Percentiles rank a stretch among this genome's conserved stretches.
These are phyloP conservation scores for Zymoseptoria ardabiliae DNA, from an alignment of 2,329 filamentous ascomycete species.

Conservation along the genomic window DNA sequence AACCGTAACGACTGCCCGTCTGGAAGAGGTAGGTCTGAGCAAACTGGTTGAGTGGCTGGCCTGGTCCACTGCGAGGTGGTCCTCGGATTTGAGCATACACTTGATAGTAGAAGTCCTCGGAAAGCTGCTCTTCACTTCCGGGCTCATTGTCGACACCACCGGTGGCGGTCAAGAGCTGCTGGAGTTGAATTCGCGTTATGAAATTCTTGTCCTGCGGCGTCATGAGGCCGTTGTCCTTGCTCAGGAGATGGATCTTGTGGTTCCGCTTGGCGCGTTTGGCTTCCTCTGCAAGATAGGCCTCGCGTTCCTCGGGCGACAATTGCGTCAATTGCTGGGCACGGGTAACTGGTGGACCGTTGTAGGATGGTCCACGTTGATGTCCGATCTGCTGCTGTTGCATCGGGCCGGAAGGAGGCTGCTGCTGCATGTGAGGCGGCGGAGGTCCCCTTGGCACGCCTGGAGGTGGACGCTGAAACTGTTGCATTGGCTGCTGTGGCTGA, in stretches of 20 bases:
- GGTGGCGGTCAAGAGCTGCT: slow-evolving; percentile 88
- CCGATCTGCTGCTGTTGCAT: slow-evolving; percentile 18
- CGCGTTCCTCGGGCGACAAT: slow-evolving; percentile 76
- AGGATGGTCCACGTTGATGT: slow-evolving; percentile 42
- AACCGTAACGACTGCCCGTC: slow-evolving; percentile 75
- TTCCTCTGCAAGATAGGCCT: slow-evolving; percentile 79
- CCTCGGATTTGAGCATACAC: slow-evolving; percentile 89
- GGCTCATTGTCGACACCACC: slow-evolving; percentile 71
- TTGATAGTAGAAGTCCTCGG: slow-evolving; percentile 98
- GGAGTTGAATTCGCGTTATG: slow-evolving; percentile 93
- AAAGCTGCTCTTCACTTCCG: slow-evolving; percentile 69
- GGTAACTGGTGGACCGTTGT: slow-evolving; percentile 48
- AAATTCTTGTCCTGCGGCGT: slow-evolving; percentile 99
- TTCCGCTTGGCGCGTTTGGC: slow-evolving; percentile 93
- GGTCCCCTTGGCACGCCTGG: slow-evolving; percentile 15
- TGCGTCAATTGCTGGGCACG: slow-evolving; percentile 68
- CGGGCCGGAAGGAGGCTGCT: slow-evolving; percentile 32
- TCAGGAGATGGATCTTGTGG: slow-evolving; percentile 92
- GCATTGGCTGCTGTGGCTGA: slow-evolving; percentile 21
- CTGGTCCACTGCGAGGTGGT: slow-evolving; percentile 80
- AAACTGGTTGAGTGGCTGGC: slow-evolving; percentile 90
- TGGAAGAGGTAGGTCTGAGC: slow-evolving; percentile 97
- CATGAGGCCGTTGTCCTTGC: slow-evolving; percentile 94
- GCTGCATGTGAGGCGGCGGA: slow-evolving; percentile 14
- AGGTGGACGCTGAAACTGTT: slow-evolving; percentile 20